phyloP scores from a whole-genome alignment of 2,329 filamentous ascomycete species.

The Zelopaecilomyces penicillatus region DNA sequence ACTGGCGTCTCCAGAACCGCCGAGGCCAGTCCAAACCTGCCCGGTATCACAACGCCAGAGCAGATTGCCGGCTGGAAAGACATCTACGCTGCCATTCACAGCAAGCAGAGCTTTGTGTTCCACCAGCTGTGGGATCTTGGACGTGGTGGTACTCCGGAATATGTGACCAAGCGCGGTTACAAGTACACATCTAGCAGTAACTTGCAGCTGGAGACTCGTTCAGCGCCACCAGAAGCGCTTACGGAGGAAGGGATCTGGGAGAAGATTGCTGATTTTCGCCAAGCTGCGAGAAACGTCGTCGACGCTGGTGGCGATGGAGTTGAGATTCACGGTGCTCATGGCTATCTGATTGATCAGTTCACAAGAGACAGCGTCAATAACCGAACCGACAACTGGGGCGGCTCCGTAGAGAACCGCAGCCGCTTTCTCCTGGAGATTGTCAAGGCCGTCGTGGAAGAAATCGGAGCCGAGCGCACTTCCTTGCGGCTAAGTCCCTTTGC shows the following conservation, averaged over 20 bases:
- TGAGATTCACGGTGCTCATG: constrained; percentile 50
- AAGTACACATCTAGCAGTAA: not conserved
- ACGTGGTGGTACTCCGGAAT: constrained; percentile 27
- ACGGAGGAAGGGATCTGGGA: constrained; percentile 56
- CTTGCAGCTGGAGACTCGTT: not conserved
- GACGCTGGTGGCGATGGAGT: constrained; percentile 62
- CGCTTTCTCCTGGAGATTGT: constrained; percentile 43
- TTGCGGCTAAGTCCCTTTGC: constrained; percentile 49
- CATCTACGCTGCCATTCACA: constrained; percentile 54
- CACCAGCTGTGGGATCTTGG: constrained; percentile 59
- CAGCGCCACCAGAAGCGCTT: constrained; percentile 26
- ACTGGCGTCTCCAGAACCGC: constrained; percentile 30
- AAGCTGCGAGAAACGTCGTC: constrained; percentile 47
- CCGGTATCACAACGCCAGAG: constrained; percentile 49
- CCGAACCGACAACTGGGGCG: constrained; percentile 47
- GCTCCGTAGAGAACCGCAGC: constrained; percentile 43
- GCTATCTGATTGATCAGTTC: constrained; percentile 59
- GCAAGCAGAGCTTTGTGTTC: constrained; percentile 52
- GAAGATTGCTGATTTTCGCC: constrained; percentile 53
- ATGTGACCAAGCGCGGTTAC: not conserved
- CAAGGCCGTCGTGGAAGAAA: constrained; percentile 29
- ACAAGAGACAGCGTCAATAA: constrained; percentile 42
- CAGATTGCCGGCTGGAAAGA: constrained; percentile 53
- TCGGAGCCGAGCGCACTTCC: constrained; percentile 42
- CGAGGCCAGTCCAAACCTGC: constrained; percentile 29